Percentiles rank a stretch among this genome's conserved stretches.
phyloP scores from a whole-genome alignment of 2,329 filamentous ascomycete species.

The Chaetomium globosum region DNA sequence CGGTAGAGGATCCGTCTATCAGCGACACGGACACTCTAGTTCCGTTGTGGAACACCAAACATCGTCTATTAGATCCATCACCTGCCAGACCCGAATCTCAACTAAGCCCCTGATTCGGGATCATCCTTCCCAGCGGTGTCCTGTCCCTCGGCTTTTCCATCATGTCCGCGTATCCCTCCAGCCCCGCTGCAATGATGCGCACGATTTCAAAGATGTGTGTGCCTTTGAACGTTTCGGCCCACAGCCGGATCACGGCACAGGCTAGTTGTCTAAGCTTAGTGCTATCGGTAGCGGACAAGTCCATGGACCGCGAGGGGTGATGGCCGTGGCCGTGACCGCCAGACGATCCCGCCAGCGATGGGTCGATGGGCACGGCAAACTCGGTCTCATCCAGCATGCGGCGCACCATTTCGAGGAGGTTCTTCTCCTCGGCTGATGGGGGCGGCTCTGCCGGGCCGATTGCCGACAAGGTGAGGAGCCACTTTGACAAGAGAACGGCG shows the following conservation, averaged over 20 bases:
- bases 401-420: slow-evolving; percentile 58
- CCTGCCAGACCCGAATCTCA: slow-evolving; percentile 17
- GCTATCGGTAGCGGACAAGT: slow-evolving; percentile 51
- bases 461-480: slow-evolving; percentile 59
- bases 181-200: slow-evolving; percentile 58
- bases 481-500: slow-evolving; percentile 62
- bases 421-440: slow-evolving; percentile 56
- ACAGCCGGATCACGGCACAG: slow-evolving; percentile 60
- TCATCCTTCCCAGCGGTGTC: slow-evolving; percentile 45
- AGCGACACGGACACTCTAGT: neutral
- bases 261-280: slow-evolving; percentile 59
- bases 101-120: slow-evolving; percentile 31
- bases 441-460: slow-evolving; percentile 55
- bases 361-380: slow-evolving; percentile 62
- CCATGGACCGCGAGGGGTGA: slow-evolving; percentile 44
- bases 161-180: slow-evolving; percentile 61
- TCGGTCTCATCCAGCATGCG: slow-evolving; percentile 65
- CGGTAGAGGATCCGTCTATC: neutral
- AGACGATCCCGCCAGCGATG: slow-evolving; percentile 50
- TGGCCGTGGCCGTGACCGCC: slow-evolving; percentile 40
- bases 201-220: slow-evolving; percentile 64
- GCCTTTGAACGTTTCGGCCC: slow-evolving; percentile 65
- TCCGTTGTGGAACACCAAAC: neutral
- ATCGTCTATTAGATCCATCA: neutral
- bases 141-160: slow-evolving; percentile 58